Percentiles rank a stretch among this genome's conserved stretches.
These are phyloP conservation scores for Saccharomycopsis javanensis DNA, from an alignment of 805 yeast genomes.

Conservation along the genomic window DNA sequence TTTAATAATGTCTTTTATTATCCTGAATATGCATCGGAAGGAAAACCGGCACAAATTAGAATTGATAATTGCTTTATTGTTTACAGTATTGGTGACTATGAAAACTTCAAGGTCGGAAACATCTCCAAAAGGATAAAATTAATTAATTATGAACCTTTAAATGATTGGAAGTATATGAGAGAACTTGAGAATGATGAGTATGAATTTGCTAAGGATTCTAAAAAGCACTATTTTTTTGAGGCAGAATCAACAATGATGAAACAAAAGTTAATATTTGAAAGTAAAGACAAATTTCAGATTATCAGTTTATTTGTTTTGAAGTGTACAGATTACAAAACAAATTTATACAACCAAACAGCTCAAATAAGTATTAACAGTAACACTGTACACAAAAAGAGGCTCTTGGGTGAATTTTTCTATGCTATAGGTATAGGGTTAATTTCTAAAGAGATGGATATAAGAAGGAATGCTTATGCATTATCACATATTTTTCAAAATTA, in stretches of 20 bases:
- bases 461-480: slow-evolving; percentile 53
- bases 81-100: slow-evolving; percentile 9
- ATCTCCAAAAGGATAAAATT: slow-evolving; percentile 7
- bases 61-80: slow-evolving; percentile 6
- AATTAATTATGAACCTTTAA: slow-evolving; percentile 15
- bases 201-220: neutral
- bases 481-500: slow-evolving; percentile 52
- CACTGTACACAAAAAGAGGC: slow-evolving; percentile 27
- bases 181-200: slow-evolving; percentile 1
- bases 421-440: slow-evolving; percentile 60
- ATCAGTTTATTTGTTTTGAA: slow-evolving; percentile 13
- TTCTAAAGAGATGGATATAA: slow-evolving; percentile 46
- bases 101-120: slow-evolving; percentile 7
- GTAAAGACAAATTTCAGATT: slow-evolving; percentile 6
- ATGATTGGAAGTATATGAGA: slow-evolving; percentile 15
- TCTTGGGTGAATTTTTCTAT: slow-evolving; percentile 54
- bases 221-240: neutral
- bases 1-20: slow-evolving; percentile 40
- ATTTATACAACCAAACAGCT: slow-evolving; percentile 3
- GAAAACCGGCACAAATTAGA: slow-evolving; percentile 3
- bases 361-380: slow-evolving; percentile 21
- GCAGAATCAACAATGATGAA: slow-evolving; percentile 7
- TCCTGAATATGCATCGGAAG: slow-evolving; percentile 30
- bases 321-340: neutral
- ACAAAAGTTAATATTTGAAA: slow-evolving; percentile 5